Evolutionary conservation across 1,139 yeast species (phyloP), one percentile per base, ranked within the genome.

Genomic region (Blastobotrys proliferans): DNA sequence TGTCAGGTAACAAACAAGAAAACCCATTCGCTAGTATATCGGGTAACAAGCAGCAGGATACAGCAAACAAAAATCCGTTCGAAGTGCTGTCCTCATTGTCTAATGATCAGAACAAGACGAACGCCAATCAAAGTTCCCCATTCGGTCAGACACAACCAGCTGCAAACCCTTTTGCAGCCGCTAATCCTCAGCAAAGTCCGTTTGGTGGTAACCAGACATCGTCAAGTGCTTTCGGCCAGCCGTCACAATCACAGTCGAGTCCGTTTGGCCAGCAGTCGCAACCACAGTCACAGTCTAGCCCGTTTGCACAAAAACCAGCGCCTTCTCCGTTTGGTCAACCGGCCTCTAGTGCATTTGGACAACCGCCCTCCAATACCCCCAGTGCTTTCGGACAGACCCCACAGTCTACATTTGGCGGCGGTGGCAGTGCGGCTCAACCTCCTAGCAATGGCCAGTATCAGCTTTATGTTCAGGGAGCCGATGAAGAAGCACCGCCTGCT

Each of bases 401-500:
- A n/a, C n/a, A n/a, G n/a, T n/a, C n/a, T n/a, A n/a, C n/a, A n/a
- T n/a, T n/a, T n/a, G n/a, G n/a, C 29, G 5, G 29, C 29, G 13
- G n/a, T 16, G 5, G 11, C 29, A 26, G n/a, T n/a, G n/a, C 6
- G 29, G n/a, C 29, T 6, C 29, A 5, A 11, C 29, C 18, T 5
- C 14, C 20, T 13, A 18, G 22, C 29, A 4, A 11, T 11, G 16
- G 31, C 38, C 16, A 4, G 16, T 27, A 41, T 17, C 31, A 35
- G 14, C 38, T 30, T 11, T 62, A 55, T 36, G 43, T 51, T 4
- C 76, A 72, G 54, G 70, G 74, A 21, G 49, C 54, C 0, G 54
- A 58, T 9, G 66, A 63, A 13, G 68, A 63, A 11, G 59, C 58
- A 17, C 58, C 63, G 8, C 62, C 68, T 0, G 57, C 58, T 1